These are phyloP conservation scores for Caloboletus inedulis DNA, from an alignment of 1,284 basidiomycete species.

Conservation along the genomic window DNA sequence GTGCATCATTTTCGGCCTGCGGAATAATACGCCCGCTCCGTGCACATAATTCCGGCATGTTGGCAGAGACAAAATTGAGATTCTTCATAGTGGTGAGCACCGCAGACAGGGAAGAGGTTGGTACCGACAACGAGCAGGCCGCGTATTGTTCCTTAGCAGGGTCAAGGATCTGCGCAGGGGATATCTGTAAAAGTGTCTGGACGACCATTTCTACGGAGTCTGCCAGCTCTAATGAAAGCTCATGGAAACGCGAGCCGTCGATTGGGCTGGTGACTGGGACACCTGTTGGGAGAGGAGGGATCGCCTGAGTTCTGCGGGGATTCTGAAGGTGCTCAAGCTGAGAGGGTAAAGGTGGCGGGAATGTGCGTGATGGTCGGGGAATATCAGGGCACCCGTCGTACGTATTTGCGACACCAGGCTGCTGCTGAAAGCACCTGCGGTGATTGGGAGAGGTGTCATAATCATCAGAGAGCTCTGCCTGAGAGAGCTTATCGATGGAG, in stretches of 20 bases:
- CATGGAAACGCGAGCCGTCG: slow-evolving; percentile 49
- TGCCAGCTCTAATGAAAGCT: slow-evolving; percentile 77
- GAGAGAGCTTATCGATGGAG: slow-evolving; percentile 31
- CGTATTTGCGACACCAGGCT: slow-evolving; percentile 15
- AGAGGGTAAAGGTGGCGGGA: slow-evolving; percentile 68
- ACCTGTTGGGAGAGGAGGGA: slow-evolving; percentile 1
- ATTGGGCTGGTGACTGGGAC: slow-evolving; percentile 9
- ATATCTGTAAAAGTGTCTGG: slow-evolving; percentile 84
- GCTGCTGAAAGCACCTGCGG: slow-evolving; percentile 28
- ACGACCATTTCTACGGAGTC: slow-evolving; percentile 86
- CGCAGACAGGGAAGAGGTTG: slow-evolving; percentile 82
- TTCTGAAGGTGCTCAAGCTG: slow-evolving; percentile 67
- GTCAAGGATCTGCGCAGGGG: slow-evolving; percentile 85
- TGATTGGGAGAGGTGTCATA: slow-evolving; percentile 27
- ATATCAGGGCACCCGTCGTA: slow-evolving; percentile 31
- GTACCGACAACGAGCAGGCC: slow-evolving; percentile 79
- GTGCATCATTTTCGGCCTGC: slow-evolving; percentile 18
- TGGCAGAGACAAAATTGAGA: slow-evolving; percentile 85
- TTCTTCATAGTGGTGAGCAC: slow-evolving; percentile 88
- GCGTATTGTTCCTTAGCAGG: slow-evolving; percentile 90
- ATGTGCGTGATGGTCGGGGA: slow-evolving; percentile 62
- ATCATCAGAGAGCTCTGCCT: slow-evolving; percentile 34
- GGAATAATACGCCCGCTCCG: slow-evolving; percentile 12
- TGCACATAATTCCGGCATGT: slow-evolving; percentile 53
- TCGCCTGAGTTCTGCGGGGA: slow-evolving; percentile 44